phyloP scores from a whole-genome alignment of 257 asterid species.

The Agastache rugosa region DNA sequence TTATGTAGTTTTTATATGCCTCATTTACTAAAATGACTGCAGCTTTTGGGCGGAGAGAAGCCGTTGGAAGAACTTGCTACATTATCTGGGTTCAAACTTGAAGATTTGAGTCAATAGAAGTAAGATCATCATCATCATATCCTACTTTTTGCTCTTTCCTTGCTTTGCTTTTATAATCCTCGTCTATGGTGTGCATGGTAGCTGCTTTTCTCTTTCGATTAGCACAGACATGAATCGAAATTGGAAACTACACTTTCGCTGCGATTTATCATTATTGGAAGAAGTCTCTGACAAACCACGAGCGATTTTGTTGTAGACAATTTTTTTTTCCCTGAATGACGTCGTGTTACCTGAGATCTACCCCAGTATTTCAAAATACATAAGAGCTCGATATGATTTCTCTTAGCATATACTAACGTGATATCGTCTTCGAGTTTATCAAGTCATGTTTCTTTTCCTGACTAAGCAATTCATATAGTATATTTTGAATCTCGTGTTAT shows the following conservation, averaged over 20 bases:
- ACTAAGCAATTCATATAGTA: no score
- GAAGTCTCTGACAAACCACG: not conserved
- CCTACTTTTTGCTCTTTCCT: not conserved
- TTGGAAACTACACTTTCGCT: not conserved
- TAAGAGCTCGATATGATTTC: not conserved
- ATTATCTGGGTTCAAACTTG: constrained; percentile 68
- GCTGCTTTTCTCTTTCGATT: not conserved
- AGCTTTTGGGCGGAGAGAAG: constrained; percentile 79
- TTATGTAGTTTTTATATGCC: constrained; percentile 15
- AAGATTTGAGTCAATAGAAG: constrained; percentile 57
- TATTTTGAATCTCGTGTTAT: not conserved
- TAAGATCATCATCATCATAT: constrained; percentile 5
- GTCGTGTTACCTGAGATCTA: not conserved
- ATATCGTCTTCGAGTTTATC: not conserved
- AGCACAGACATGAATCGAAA: constrained; percentile 1
- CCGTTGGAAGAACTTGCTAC: constrained; percentile 73
- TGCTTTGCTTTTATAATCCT: not conserved
- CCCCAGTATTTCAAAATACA: not conserved
- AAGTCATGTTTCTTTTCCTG: not conserved
- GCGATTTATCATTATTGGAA: not conserved
- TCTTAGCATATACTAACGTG: not conserved
- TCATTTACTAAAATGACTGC: constrained; percentile 29
- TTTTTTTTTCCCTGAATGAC: no score
- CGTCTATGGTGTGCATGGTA: not conserved
- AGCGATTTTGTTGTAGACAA: not conserved